Conservation (phyloP, 2,329 filamentous ascomycete species). For the Immersiporthe knoxdaviesiana region DNA sequence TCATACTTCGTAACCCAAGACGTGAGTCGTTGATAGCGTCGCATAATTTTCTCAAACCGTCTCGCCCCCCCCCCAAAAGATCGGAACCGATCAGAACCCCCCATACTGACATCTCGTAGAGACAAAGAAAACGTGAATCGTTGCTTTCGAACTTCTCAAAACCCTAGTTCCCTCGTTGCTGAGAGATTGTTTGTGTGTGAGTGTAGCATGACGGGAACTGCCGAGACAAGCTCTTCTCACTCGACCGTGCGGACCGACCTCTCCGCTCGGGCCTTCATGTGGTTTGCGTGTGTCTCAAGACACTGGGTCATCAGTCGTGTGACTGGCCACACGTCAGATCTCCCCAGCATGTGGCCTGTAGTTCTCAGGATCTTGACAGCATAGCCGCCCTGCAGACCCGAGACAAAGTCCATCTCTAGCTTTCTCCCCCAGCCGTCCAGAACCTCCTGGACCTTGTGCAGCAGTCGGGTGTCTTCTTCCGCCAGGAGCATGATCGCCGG, state of each 20-base stretch:
- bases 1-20: constrained; percentile 12
- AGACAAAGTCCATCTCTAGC: constrained; percentile 62
- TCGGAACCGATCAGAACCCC: neutral
- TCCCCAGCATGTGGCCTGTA: constrained; percentile 84
- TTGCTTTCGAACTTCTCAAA: neutral
- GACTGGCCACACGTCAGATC: constrained; percentile 87
- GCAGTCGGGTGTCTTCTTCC: constrained; percentile 84
- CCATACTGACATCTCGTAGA: neutral
- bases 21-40: constrained; percentile 12
- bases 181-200: too few relatives aligned
- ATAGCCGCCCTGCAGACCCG: constrained; percentile 67
- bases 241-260: constrained; percentile 42
- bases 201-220: neutral
- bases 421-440: constrained; percentile 78
- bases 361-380: constrained; percentile 83
- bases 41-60: neutral
- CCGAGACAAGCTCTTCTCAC: neutral
- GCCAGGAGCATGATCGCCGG: constrained; percentile 89
- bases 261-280: constrained; percentile 56
- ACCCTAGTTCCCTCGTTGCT: neutral
- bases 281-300: constrained; percentile 57
- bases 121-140: neutral
- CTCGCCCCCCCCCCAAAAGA: neutral
- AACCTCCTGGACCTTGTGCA: constrained; percentile 82
- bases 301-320: constrained; percentile 59